Evolutionary conservation across 371 early-diverging fungal genomes (phyloP).

Genomic region (Mucor circinelloides): DNA sequence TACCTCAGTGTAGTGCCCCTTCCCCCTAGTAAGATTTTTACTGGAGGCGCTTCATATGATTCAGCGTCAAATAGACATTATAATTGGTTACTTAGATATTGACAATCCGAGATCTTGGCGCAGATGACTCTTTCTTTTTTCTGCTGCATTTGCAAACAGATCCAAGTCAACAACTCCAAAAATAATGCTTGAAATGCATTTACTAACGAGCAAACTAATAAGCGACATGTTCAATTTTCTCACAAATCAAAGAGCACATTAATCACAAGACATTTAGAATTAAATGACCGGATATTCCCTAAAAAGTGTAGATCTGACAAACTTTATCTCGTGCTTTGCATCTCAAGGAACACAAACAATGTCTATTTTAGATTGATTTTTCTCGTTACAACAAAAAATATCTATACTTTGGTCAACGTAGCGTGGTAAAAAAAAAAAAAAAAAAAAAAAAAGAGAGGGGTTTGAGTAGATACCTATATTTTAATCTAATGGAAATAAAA

Average conservation of each 20-base stretch:
- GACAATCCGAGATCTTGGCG: too few relatives aligned
- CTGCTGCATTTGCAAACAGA: too few relatives aligned
- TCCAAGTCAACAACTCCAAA: too few relatives aligned
- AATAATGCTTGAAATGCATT: too few relatives aligned
- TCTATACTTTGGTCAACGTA: not conserved
- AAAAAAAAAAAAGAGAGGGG: not conserved
- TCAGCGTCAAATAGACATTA: too few relatives aligned
- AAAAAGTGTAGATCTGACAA: not conserved
- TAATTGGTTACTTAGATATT: too few relatives aligned
- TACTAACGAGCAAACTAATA: too few relatives aligned
- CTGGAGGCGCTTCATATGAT: too few relatives aligned
- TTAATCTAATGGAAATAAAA: not conserved
- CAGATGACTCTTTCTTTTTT: too few relatives aligned
- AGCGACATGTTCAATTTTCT: too few relatives aligned
- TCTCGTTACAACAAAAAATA: not conserved
- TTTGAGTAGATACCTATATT: not conserved
- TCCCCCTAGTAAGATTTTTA: too few relatives aligned
- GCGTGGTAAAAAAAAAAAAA: not conserved
- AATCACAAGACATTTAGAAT: not conserved
- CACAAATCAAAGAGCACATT: not conserved
- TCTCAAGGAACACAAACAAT: conserved; percentile 5
- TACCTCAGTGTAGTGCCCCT: too few relatives aligned
- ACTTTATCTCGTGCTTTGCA: conserved; percentile 3
- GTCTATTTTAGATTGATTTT: not conserved
- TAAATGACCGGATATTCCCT: not conserved